Base-by-base conservation (phyloP, 441 rosid genomes). In the Gossypium gossypioides region DNA sequence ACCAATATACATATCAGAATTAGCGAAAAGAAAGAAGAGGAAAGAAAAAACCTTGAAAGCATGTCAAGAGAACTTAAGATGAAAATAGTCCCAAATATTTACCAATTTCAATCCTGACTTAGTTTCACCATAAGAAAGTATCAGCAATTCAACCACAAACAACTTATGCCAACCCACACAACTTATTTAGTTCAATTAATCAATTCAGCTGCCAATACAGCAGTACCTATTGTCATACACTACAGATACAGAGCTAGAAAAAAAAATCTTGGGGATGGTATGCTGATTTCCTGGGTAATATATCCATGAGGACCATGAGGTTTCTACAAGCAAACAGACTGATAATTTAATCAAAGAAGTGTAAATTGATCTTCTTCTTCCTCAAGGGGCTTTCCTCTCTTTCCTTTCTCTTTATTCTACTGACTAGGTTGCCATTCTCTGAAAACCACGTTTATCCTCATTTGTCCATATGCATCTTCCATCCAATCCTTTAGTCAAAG, bases 1-100 rank as follows among this genome's bases (percentile, higher is more conserved):
- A 81, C 19, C 51, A 63, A 74, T 32, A 68, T 10, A 18, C 40
- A 37, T 57, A 55, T 6, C 61, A 56, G 6, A 68, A 76, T 27
- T n/a, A 65, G 44, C 12, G 13, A 74, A 60, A 56, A 27, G 48
- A 51, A 34, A 3, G 24, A 3, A 44, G 6, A 46, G 21, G 27
- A 2, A 42, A 50, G 18, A 13, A 27, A 9, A 27, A 51, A 24
- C 21, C 37, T 16, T 51, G 60, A 21, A 27, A 51, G 12, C 13
- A 51, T 68, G 15, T 51, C n/a, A 4, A 51, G 59, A 9, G 9
- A 68, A 50, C 59, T 50, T 68, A 68, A 67, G 15, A 50, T 25
- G 6, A 10, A 51, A 68, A 22, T 2, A 10, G 9, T 51, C 46
- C 48, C 44, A 51, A 55, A 34, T 37, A 57, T 15, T 46, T 25